Conservation (phyloP, 2,329 filamentous ascomycete species). For the Colletotrichum graminicola region DNA sequence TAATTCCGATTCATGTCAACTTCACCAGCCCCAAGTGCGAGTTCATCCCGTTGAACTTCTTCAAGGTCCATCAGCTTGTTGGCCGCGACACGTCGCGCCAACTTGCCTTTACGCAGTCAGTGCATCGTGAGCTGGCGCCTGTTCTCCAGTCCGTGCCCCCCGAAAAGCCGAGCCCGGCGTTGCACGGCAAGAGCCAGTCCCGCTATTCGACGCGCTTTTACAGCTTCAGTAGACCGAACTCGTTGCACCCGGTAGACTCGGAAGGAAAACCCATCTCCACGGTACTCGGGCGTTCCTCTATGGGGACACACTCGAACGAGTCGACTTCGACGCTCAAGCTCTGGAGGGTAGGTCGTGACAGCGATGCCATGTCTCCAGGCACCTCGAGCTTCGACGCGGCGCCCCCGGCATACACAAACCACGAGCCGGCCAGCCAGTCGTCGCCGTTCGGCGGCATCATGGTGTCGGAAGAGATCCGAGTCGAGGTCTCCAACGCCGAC, state of each 20-base stretch:
- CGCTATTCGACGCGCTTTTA: conserved; percentile 20
- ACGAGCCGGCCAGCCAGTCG: conserved; percentile 39
- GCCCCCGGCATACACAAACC: conserved; percentile 38
- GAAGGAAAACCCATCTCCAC: conserved; percentile 49
- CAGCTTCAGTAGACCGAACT: conserved; percentile 29
- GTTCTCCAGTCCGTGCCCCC: conserved; percentile 54
- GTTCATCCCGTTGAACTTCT: conserved; percentile 73
- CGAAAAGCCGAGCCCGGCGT: conserved; percentile 40
- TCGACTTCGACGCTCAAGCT: conserved; percentile 52
- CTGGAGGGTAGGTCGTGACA: conserved; percentile 46
- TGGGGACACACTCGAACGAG: conserved; percentile 46
- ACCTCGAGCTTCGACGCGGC: conserved; percentile 34
- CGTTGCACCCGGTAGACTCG: conserved; percentile 46
- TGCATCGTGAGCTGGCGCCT: conserved; percentile 71
- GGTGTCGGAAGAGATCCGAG: conserved; percentile 71
- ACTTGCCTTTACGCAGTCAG: conserved; percentile 69
- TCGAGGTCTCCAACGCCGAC: conserved; percentile 57
- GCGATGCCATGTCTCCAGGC: conserved; percentile 37
- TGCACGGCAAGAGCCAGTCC: conserved; percentile 35
- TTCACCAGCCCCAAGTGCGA: conserved; percentile 64
- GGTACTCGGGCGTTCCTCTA: conserved; percentile 45
- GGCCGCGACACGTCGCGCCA: conserved; percentile 67
- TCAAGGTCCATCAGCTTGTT: conserved; percentile 74
- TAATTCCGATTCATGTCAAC: conserved; percentile 71
- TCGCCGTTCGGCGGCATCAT: conserved; percentile 67